A percentile compares a stretch with the other conserved stretches of the same genome.
These are phyloP conservation scores for Penicillium goetzii DNA, from an alignment of 495 filamentous ascomycete species.

Conservation along the genomic window DNA sequence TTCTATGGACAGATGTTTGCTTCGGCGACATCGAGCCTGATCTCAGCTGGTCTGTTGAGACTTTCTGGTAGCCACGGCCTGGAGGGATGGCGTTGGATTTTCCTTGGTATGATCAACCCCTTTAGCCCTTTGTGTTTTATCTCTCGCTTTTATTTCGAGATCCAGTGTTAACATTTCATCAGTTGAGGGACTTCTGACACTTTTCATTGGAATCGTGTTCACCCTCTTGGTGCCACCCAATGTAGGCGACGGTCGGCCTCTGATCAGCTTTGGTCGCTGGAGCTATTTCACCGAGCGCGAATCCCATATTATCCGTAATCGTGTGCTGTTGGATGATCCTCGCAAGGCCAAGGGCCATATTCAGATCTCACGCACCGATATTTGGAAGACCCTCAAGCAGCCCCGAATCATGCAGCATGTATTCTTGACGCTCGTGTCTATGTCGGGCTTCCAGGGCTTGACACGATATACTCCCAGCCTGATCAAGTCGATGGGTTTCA, in stretches of 20 bases:
- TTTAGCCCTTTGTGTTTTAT: not conserved
- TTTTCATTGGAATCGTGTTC: slow-evolving; percentile 55
- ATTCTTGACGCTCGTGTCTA: slow-evolving; percentile 48
- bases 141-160: not conserved
- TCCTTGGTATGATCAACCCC: slow-evolving; percentile 44
- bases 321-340: slow-evolving; percentile 51
- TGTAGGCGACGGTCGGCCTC: slow-evolving; percentile 44
- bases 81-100: slow-evolving; percentile 67
- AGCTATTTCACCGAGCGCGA: slow-evolving; percentile 50
- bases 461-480: slow-evolving; percentile 43
- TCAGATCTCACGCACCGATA: slow-evolving; percentile 46
- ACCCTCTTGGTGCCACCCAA: slow-evolving; percentile 51
- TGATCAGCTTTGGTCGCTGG: slow-evolving; percentile 47
- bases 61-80: slow-evolving; percentile 54
- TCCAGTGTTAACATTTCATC: slow-evolving; percentile 1
- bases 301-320: slow-evolving; percentile 44
- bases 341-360: slow-evolving; percentile 44
- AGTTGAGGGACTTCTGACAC: slow-evolving; percentile 60
- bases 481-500: slow-evolving; percentile 51
- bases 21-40: slow-evolving; percentile 54
- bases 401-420: slow-evolving; percentile 47
- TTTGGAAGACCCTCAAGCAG: slow-evolving; percentile 44
- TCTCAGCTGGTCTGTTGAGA: slow-evolving; percentile 55
- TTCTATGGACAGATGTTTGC: slow-evolving; percentile 60
- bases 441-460: slow-evolving; percentile 51